Evolutionary conservation across 371 early-diverging fungal species (phyloP), one percentile per base, ranked within the genome.

Genomic region (Mortierella sp.): DNA sequence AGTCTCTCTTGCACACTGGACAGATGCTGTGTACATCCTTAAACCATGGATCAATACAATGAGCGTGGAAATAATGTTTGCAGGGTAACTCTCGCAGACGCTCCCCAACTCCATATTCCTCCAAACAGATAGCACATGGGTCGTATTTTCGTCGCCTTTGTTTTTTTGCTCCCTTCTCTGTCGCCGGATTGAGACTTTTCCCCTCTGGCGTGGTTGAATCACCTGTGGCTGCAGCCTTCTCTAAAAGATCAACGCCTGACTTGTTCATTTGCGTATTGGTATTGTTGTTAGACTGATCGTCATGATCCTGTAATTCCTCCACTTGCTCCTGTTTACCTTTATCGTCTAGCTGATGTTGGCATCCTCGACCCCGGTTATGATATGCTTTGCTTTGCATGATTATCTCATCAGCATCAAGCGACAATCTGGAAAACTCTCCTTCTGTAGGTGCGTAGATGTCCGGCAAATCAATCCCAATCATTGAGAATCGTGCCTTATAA

Each of bases 41-140:
- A 40, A 92, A 84, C 93, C 93, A 94, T 4, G 87, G 87, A 50
- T 94, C 94, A 47, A 94, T 87, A 75, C 95, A 94, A 1, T 83
- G 77, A 22, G 70, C 65, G 72, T 94, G 95, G 85, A 93, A 94
- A 62, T 80, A 85, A 73, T 94, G 95, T 8, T 72, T 70, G 72
- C 95, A 94, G 7, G 90, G 89, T 10, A 94, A 84, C 61, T 78
- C 84, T 3, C 93, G 85, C 19, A 94, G 74, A 19, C 76, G 63
- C 13, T 90, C 90, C 9, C 89, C 90, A 0, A 81, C 80, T 19
- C 69, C 83, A 80, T 89, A 93, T 16, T 90, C 89, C 24, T 89
- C 89, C 59, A 93, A 68, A 74, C 95, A 94, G 21, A 94, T 90
- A 15, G 91, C 86, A 70, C 95, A 94, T 21, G 85, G 82, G 36